phyloP scores from a whole-genome alignment of 257 asterid species.

The Scutellaria baicalensis region DNA sequence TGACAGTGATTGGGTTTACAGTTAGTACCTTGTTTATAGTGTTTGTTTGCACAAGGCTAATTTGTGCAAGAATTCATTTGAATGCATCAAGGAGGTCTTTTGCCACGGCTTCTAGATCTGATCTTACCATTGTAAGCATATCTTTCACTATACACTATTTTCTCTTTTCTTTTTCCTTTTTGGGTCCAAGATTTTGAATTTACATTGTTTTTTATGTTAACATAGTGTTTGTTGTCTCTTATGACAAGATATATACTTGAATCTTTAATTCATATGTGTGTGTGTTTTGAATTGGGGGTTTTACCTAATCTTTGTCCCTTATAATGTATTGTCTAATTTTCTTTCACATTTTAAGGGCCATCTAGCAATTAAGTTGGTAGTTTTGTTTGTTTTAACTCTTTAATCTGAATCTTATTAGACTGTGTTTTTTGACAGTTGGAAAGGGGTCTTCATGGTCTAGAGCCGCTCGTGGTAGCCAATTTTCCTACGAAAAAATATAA shows the following conservation, averaged over 20 bases:
- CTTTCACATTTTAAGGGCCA: neutral
- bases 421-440: slow-evolving; percentile 46
- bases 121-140: slow-evolving; percentile 60
- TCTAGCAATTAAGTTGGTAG: neutral
- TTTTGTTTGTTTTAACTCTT: neutral
- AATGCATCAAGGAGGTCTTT: slow-evolving; percentile 40
- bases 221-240: neutral
- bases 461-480: slow-evolving; percentile 64
- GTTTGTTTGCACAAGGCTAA: slow-evolving; percentile 77
- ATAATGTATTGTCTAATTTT: neutral
- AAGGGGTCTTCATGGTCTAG: slow-evolving; percentile 74
- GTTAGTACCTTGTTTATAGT: slow-evolving; percentile 71
- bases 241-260: no score
- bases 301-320: slow-evolving; percentile 1
- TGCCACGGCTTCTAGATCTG: slow-evolving; percentile 53
- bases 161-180: neutral
- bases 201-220: neutral
- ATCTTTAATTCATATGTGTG: no score
- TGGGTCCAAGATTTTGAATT: slow-evolving; percentile 7
- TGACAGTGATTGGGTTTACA: slow-evolving; percentile 84
- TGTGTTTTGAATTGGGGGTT: neutral
- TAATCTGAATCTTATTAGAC: neutral
- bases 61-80: slow-evolving; percentile 73
- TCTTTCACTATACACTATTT: neutral
- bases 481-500: slow-evolving; percentile 57